These are phyloP conservation scores for Cercospora sojina DNA, from an alignment of 2,329 filamentous ascomycete species.

Conservation along the genomic window DNA sequence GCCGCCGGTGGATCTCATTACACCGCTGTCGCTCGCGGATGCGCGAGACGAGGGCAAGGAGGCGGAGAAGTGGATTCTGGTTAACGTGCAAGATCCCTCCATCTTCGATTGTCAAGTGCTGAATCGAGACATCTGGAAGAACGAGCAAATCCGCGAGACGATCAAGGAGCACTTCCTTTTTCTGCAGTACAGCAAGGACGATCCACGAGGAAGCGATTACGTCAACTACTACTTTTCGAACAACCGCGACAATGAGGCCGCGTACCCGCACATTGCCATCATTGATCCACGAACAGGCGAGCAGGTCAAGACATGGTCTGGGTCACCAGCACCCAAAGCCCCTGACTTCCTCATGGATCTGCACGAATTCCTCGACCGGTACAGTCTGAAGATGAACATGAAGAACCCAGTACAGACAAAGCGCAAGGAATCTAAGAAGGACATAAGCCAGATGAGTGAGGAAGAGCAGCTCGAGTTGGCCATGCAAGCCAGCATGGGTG, in stretches of 20 bases:
- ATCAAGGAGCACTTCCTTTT: constrained; percentile 93
- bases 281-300: constrained; percentile 94
- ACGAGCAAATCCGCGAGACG: constrained; percentile 72
- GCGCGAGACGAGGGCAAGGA: constrained; percentile 84
- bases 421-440: constrained; percentile 65
- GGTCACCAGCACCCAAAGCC: constrained; percentile 71
- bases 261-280: constrained; percentile 94
- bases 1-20: constrained; percentile 88
- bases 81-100: constrained; percentile 90
- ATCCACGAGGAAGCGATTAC: constrained; percentile 74
- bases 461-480: constrained; percentile 97
- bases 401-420: constrained; percentile 89
- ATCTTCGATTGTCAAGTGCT: constrained; percentile 93
- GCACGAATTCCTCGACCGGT: constrained; percentile 94
- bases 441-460: constrained; percentile 87
- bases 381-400: constrained; percentile 81
- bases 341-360: constrained; percentile 86
- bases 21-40: constrained; percentile 73
- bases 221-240: constrained; percentile 82
- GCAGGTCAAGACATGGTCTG: constrained; percentile 95
- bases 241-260: constrained; percentile 74
- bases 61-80: constrained; percentile 87
- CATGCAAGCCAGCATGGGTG: constrained; percentile 79
- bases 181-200: constrained; percentile 87
- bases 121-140: constrained; percentile 96